Evolutionary conservation across 2,329 filamentous ascomycete species (phyloP).

Genomic region (Botryosphaeria dothidea): DNA sequence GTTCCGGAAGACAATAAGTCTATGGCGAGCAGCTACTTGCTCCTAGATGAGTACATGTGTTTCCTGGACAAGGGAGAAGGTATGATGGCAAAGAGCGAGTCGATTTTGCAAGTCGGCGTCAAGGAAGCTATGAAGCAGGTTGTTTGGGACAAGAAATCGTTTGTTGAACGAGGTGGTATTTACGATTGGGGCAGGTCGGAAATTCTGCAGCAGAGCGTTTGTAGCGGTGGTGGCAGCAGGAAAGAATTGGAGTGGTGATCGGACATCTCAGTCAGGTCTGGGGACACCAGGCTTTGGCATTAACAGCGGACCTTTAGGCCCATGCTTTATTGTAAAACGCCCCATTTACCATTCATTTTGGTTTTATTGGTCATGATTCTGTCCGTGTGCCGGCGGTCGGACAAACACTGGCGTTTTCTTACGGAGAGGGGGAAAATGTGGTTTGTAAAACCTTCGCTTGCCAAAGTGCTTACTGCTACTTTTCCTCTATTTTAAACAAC

Average conservation of each 20-base stretch:
- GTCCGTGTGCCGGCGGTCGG: no score
- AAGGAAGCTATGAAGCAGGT: conserved; percentile 46
- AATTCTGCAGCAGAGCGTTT: not conserved
- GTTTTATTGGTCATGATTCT: no score
- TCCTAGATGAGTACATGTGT: conserved; percentile 54
- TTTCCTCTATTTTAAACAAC: no score
- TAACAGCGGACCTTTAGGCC: not conserved
- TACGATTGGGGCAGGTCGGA: conserved; percentile 37
- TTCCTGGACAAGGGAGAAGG: conserved; percentile 47
- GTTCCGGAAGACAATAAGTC: not conserved
- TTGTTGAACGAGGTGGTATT: conserved; percentile 47
- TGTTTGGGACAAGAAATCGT: conserved; percentile 49
- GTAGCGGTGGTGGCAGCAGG: not conserved
- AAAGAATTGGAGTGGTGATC: not conserved
- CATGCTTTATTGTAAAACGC: no score
- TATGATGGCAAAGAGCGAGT: conserved; percentile 29
- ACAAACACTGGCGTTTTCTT: no score
- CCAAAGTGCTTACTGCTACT: no score
- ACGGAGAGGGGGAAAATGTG: no score
- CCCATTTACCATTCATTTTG: no score
- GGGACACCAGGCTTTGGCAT: no score
- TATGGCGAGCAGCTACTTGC: not conserved
- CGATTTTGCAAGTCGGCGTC: conserved; percentile 48
- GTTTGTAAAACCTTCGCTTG: no score
- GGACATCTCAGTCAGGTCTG: not conserved